These are phyloP conservation scores for Phlebiopsis gigantea DNA, from an alignment of 768 basidiomycete genomes.

Conservation along the genomic window DNA sequence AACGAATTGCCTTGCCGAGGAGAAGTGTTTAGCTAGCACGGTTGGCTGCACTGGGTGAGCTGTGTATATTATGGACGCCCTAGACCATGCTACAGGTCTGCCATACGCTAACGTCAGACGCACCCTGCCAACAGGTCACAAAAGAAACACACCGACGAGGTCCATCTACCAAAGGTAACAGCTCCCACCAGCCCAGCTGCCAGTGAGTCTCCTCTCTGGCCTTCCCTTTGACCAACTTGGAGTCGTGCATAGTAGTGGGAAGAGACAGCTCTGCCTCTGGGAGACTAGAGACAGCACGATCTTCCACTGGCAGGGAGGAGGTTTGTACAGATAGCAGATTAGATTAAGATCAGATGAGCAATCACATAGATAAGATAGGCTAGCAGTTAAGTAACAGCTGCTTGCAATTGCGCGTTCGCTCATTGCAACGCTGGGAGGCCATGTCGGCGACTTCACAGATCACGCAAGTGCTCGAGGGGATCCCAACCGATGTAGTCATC, in stretches of 20 bases:
- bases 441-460: conserved; percentile 46
- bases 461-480: conserved; percentile 47
- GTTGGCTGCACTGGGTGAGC: conserved; percentile 59
- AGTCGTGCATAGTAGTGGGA: conserved; percentile 18
- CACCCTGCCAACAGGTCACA: not conserved
- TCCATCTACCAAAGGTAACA: conserved; percentile 55
- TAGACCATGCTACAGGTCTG: conserved; percentile 72
- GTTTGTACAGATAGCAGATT: not conserved
- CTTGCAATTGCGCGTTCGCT: no score
- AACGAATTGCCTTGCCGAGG: conserved; percentile 61
- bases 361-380: no score
- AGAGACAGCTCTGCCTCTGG: no score
- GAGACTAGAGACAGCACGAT: no score
- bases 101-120: not conserved
- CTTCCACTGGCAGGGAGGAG: not conserved
- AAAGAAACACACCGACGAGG: conserved; percentile 40
- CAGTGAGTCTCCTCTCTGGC: conserved; percentile 46
- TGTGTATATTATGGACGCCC: conserved; percentile 62
- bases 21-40: conserved; percentile 60
- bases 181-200: conserved; percentile 73
- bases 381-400: no score
- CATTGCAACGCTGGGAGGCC: no score
- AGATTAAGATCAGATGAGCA: conserved; percentile 1
- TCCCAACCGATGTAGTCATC: conserved; percentile 67
- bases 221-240: conserved; percentile 50